These are phyloP conservation scores for Kodamaea plutei DNA, from an alignment of 1,139 yeast species.

Conservation along the genomic window DNA sequence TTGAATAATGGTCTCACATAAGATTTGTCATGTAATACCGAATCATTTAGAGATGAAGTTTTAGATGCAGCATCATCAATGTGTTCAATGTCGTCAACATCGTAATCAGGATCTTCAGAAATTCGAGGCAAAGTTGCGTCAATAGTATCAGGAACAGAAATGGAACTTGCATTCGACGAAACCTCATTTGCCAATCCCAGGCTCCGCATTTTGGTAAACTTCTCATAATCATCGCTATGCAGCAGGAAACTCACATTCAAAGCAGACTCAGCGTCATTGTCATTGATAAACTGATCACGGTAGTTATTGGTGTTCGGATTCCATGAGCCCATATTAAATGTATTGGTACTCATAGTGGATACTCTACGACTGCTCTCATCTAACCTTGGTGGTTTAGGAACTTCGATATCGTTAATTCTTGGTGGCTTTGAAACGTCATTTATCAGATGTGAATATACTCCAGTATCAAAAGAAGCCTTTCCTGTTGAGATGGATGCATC, in stretches of 20 bases:
- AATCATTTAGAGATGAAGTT: slow-evolving; percentile 17
- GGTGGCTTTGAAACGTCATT: slow-evolving; percentile 11
- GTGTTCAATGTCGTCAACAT: slow-evolving; percentile 13
- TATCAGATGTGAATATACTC: too few species aligned
- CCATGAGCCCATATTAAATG: slow-evolving; percentile 51
- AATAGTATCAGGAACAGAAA: slow-evolving; percentile 42
- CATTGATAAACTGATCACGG: slow-evolving; percentile 49
- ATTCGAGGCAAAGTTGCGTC: slow-evolving; percentile 40
- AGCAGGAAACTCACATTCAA: slow-evolving; percentile 30
- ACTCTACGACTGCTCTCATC: slow-evolving; percentile 22
- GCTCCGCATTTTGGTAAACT: slow-evolving; percentile 32
- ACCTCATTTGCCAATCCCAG: slow-evolving; percentile 19
- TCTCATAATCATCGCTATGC: slow-evolving; percentile 26
- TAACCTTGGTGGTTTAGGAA: not conserved
- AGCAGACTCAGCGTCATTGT: slow-evolving; percentile 40
- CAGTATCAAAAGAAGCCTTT: slow-evolving; percentile 5
- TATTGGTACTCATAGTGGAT: slow-evolving; percentile 35
- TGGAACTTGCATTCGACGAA: slow-evolving; percentile 24
- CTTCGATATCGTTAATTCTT: not conserved
- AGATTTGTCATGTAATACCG: slow-evolving; percentile 28
- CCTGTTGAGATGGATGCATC: slow-evolving; percentile 8
- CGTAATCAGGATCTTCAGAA: slow-evolving; percentile 31
- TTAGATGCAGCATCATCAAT: slow-evolving; percentile 4
- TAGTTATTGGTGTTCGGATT: slow-evolving; percentile 47
- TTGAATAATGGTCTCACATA: slow-evolving; percentile 24